Percentiles rank a stretch among this genome's conserved stretches.
These are phyloP conservation scores for Phytophthora sojae DNA, from an alignment of 352 stramenopile species.

Conservation along the genomic window DNA sequence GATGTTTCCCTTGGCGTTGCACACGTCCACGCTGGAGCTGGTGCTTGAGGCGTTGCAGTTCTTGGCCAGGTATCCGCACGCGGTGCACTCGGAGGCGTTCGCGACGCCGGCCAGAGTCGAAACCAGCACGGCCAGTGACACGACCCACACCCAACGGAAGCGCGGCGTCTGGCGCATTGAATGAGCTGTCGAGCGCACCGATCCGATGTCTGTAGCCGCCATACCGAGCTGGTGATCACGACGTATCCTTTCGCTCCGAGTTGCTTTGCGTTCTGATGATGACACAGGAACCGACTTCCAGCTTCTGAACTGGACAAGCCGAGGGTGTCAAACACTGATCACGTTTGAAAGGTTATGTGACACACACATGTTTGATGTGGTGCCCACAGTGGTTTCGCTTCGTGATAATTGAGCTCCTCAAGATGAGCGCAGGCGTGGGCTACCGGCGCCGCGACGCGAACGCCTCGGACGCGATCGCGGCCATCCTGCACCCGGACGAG, in stretches of 20 bases:
- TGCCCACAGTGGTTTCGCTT: constrained; percentile 20
- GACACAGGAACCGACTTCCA: constrained; percentile 5
- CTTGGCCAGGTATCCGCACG: constrained; percentile 69
- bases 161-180: constrained; percentile 20
- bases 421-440: constrained; percentile 52
- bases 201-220: constrained; percentile 15
- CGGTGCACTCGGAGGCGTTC: constrained; percentile 53
- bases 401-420: constrained; percentile 14
- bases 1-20: constrained; percentile 59
- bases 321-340: constrained; percentile 28
- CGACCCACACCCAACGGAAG: constrained; percentile 24
- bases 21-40: constrained; percentile 48
- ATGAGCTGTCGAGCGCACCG: neutral
- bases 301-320: constrained; percentile 20
- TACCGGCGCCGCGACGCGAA: constrained; percentile 73
- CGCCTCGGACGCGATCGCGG: constrained; percentile 71
- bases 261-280: constrained; percentile 27
- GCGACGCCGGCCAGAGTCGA: constrained; percentile 11
- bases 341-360: constrained; percentile 20
- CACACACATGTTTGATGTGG: constrained; percentile 7
- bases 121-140: constrained; percentile 29
- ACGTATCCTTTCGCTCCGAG: constrained; percentile 28
- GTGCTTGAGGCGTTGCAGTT: constrained; percentile 56
- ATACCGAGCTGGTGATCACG: constrained; percentile 26
- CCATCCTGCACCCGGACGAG: constrained; percentile 69